Evolutionary conservation across 257 asterid species (phyloP).

Genomic region (Leonotis leonurus): DNA sequence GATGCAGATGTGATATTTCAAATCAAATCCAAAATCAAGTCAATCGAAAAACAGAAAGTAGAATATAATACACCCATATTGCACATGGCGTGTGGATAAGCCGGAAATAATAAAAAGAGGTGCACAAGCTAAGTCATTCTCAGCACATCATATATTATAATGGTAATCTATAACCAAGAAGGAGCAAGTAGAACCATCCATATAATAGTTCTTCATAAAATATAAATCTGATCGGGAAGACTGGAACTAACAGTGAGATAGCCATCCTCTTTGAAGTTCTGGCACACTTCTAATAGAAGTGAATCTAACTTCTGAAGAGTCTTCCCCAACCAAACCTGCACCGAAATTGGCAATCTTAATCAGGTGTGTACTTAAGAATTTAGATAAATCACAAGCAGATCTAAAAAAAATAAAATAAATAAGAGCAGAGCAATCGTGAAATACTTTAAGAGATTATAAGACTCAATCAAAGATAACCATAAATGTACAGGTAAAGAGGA

Average conservation of each 20-base stretch:
- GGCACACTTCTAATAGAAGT: conserved; percentile 80
- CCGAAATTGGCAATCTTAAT: no score
- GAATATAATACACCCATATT: background rate
- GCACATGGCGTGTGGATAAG: background rate
- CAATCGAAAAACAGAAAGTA: background rate
- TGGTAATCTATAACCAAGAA: background rate
- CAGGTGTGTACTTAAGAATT: no score
- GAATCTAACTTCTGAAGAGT: conserved; percentile 96
- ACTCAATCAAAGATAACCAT: no score
- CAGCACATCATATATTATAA: background rate
- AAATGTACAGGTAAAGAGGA: no score
- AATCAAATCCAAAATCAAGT: conserved; percentile 2
- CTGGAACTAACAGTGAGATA: conserved; percentile 72
- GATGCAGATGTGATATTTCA: background rate
- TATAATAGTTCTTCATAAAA: background rate
- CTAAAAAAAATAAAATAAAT: no score
- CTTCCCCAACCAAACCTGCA: conserved; percentile 95
- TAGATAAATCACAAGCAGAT: no score
- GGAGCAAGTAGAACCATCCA: conserved; percentile 8
- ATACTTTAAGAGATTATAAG: no score
- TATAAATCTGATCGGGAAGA: conserved; percentile 23
- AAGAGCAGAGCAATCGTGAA: no score
- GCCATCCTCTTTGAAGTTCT: conserved; percentile 78
- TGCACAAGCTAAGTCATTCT: conserved; percentile 1
- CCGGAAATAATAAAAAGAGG: background rate